A percentile compares a stretch with the other conserved stretches of the same genome.
phyloP scores from a whole-genome alignment of 257 asterid species.

The Solanum pinnatisectum region DNA sequence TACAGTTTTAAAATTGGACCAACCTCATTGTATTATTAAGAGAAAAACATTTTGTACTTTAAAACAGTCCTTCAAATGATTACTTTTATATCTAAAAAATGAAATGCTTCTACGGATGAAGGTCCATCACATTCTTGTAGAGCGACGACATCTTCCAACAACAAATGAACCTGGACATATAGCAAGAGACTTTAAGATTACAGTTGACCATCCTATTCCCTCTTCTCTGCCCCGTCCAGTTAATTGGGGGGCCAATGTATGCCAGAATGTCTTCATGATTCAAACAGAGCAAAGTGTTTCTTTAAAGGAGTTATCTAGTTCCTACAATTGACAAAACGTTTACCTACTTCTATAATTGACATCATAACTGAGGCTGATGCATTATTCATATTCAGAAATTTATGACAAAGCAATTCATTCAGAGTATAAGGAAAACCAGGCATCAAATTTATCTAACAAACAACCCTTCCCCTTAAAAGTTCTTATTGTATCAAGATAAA shows the following conservation, averaged over 20 bases:
- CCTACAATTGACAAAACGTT: background rate
- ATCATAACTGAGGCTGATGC: background rate
- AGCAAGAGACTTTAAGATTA: background rate
- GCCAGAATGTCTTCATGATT: background rate
- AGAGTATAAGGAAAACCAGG: background rate
- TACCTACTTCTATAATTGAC: background rate
- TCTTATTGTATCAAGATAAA: background rate
- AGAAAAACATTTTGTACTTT: background rate
- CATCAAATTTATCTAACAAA: too few species aligned
- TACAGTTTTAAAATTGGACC: background rate
- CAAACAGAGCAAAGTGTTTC: background rate
- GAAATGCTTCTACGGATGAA: background rate
- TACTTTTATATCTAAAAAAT: background rate
- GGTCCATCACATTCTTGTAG: background rate
- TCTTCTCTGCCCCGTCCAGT: background rate
- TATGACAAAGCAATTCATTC: background rate
- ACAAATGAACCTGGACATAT: background rate
- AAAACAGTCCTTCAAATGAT: background rate
- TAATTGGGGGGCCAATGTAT: background rate
- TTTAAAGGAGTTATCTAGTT: background rate
- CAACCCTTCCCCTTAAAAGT: background rate
- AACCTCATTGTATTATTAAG: background rate
- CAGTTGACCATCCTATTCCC: background rate
- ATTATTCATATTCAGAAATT: background rate
- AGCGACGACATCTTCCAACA: background rate